Evolutionary conservation across 768 basidiomycete genomes (phyloP).

Genomic region (Paxillus rubicundulus): DNA sequence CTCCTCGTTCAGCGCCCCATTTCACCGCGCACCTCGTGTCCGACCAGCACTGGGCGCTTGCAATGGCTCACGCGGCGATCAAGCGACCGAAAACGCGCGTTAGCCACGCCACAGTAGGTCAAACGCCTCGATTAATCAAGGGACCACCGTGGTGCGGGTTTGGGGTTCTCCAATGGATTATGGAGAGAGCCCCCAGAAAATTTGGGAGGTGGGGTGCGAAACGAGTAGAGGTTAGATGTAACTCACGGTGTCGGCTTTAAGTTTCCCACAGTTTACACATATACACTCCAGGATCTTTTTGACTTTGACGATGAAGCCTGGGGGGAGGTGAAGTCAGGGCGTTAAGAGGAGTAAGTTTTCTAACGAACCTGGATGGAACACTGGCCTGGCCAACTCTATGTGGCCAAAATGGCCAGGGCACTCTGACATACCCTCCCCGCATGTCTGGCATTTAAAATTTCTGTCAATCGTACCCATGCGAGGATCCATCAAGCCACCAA

Average conservation of each 20-base stretch:
- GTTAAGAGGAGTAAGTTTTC: background rate
- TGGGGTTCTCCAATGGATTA: conserved; percentile 86
- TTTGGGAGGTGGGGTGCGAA: conserved; percentile 88
- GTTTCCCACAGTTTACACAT: conserved; percentile 97
- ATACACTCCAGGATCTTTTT: conserved; percentile 99
- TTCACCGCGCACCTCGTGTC: conserved; percentile 92
- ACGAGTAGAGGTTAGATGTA: conserved; percentile 77
- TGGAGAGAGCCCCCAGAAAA: conserved; percentile 99
- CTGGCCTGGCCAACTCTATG: conserved; percentile 94
- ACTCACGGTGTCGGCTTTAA: conserved; percentile 98
- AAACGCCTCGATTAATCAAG: conserved; percentile 80
- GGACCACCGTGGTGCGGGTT: conserved; percentile 79
- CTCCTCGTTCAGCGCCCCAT: conserved; percentile 98
- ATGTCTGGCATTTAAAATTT: conserved; percentile 99
- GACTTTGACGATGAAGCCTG: conserved; percentile 95
- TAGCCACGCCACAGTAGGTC: conserved; percentile 71
- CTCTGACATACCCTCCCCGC: conserved; percentile 99
- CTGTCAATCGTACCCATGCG: conserved; percentile 97
- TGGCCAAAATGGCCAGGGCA: conserved; percentile 99
- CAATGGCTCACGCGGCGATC: conserved; percentile 78
- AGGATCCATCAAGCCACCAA: conserved; percentile 95
- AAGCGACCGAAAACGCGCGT: conserved; percentile 93
- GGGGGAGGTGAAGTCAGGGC: background rate
- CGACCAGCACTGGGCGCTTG: conserved; percentile 73
- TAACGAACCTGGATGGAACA: conserved; percentile 88